Base-by-base conservation (phyloP, 306 rosid species). In the Acacia confusa region DNA sequence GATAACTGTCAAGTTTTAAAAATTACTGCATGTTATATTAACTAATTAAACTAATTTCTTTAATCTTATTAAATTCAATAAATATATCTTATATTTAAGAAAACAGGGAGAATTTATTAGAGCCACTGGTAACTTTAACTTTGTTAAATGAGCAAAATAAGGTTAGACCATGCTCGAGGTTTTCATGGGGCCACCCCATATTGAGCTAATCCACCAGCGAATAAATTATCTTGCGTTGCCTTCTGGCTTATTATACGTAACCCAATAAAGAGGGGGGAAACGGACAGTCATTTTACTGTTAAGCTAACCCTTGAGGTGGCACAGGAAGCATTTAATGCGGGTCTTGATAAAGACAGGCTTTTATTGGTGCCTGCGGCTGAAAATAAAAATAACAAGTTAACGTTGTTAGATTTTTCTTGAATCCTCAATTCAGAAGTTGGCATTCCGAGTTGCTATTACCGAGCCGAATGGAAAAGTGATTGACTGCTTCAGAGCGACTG, bases 261-360 rank as follows among this genome's bases (percentile, higher is more conserved):
- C 63, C 9, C 14, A n/a, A n/a, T 57, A 20, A 53, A 53, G 61
- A 24, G 2, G 7, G 3, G 4, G 0, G 2, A 2, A 22, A 22
- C 0, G 52, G 25, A 9, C 28, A 22, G 15, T 22, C 30, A 22
- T 57, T 57, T 57, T 60, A 8, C 19, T 25, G 66, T 12, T 60
- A 24, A 61, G 14, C 3, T 58, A 24, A 25, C 19, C 67, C 19
- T 25, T 1, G 67, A 25, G 22, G 19, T 14, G 27, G 34, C 66
- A 30, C 2, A 64, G 12, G 25, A 36, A 20, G 45, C 57, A 81
- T 78, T 81, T 45, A 85, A 81, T 57, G 78, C 6, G 9, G 66
- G 77, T 81, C 36, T 41, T 65, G 50, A 48, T 48, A 15, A 13
- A 45, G 50, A 17, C n/a, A 50, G 22, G 1, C 8, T 50, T 50